These are phyloP conservation scores for Aspergillus sp. DNA, from an alignment of 2,329 filamentous ascomycete species.

Conservation along the genomic window DNA sequence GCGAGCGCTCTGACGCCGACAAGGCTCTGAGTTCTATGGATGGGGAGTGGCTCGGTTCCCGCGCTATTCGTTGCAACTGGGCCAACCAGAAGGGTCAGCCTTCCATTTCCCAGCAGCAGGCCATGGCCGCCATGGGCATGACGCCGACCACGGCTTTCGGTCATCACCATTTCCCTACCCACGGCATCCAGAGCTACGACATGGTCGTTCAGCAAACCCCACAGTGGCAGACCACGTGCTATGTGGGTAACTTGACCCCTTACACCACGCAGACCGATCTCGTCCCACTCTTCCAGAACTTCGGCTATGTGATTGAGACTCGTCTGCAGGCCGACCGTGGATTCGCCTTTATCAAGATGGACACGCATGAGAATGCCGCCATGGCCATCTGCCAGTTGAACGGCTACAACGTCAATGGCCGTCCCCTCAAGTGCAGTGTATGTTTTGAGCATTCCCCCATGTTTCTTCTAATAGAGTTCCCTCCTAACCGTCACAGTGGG, in stretches of 20 bases:
- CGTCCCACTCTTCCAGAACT: conserved; percentile 98
- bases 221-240: conserved; percentile 97
- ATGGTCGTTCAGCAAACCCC: conserved; percentile 95
- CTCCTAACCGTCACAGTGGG: conserved; percentile 68
- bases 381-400: conserved; percentile 98
- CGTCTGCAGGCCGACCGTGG: conserved; percentile 97
- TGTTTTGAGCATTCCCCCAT: conserved; percentile 46
- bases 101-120: conserved; percentile 95
- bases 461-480: conserved; percentile 33
- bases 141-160: conserved; percentile 95
- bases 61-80: conserved; percentile 99
- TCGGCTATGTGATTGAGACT: conserved; percentile 95
- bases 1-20: conserved; percentile 89
- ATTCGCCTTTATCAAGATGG: conserved; percentile 99
- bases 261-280: conserved; percentile 97
- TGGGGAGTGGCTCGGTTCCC: conserved; percentile 96
- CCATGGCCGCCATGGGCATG: conserved; percentile 97
- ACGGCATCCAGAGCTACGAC: conserved; percentile 95
- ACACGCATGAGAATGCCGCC: conserved; percentile 94
- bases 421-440: conserved; percentile 98
- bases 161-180: conserved; percentile 95
- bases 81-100: conserved; percentile 99
- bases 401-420: conserved; percentile 95
- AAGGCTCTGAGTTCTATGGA: conserved; percentile 98
- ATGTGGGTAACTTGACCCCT: conserved; percentile 94